Percentiles rank a stretch among this genome's conserved stretches.
phyloP scores from a whole-genome alignment of 805 yeast species.

The Kodamaea laetipori region DNA sequence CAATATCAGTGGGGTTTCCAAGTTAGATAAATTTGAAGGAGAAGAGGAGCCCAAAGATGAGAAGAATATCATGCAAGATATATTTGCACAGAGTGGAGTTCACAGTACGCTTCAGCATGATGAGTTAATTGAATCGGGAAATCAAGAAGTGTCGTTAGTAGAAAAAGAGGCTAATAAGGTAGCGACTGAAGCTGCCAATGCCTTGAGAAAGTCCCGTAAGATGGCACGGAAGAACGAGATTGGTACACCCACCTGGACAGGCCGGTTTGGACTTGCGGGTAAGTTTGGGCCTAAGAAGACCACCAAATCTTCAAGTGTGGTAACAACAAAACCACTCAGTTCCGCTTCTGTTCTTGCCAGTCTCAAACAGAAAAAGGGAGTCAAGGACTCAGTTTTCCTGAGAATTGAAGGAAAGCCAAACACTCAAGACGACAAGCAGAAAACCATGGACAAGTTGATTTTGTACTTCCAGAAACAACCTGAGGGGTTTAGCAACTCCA shows the following conservation, averaged over 20 bases:
- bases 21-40: conserved; percentile 63
- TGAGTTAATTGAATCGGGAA: conserved; percentile 58
- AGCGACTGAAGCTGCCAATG: conserved; percentile 55
- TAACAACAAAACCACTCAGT: not conserved
- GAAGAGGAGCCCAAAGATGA: conserved; percentile 45
- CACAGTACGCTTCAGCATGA: conserved; percentile 82
- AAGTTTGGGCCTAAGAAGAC: conserved; percentile 39
- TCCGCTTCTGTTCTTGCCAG: conserved; percentile 47
- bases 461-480: conserved; percentile 38
- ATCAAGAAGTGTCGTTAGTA: conserved; percentile 54
- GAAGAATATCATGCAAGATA: conserved; percentile 59
- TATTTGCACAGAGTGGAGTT: conserved; percentile 70
- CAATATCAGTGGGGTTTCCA: conserved; percentile 69
- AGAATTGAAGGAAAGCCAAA: conserved; percentile 1
- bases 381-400: conserved; percentile 25
- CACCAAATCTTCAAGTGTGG: too few relatives aligned
- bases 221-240: conserved; percentile 48
- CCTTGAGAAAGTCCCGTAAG: conserved; percentile 61
- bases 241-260: conserved; percentile 97
- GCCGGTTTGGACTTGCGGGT: conserved; percentile 86
- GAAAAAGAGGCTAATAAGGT: conserved; percentile 66
- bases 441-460: conserved; percentile 39
- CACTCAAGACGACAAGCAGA: conserved; percentile 20
- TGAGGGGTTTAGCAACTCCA: conserved; percentile 49
- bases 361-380: conserved; percentile 46